Base-by-base conservation (phyloP, 495 filamentous ascomycete genomes). In the Podospora appendiculata region DNA sequence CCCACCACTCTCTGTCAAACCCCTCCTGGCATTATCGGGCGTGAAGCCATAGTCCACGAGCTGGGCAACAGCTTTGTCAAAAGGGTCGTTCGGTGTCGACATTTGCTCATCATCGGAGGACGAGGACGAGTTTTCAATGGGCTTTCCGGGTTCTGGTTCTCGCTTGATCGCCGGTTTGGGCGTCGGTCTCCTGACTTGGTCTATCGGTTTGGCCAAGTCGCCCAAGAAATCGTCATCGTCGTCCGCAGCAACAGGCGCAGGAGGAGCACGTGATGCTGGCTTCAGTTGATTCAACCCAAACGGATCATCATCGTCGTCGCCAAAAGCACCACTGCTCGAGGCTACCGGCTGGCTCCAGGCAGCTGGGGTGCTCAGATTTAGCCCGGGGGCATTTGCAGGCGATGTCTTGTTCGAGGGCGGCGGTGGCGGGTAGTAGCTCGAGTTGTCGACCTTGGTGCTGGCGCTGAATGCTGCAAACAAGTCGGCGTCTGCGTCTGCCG, bases 11-110 rank as follows among this genome's bases (percentile, higher is more conserved):
- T 87, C 84, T 11, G 78, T 78, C 8, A 98, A 70, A 41, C 91
- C 94, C 54, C 82, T 75, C 52, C 78, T 80, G 18, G 94, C 81
- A 52, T 89, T 90, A 42, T 93, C 86, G 0, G 83, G 79, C 0
- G 86, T 81, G 53, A 98, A 98, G 19, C 93, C 93, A 84, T 97
- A 96, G 58, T 97, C 92, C 9, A 97, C 84, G 16, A 98, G 68
- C 61, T 96, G 90, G 1, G 90, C 90, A 50, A 97, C 79, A 4
- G 90, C 89, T 47, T 78, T 80, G 63, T 96, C 90, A 44, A 83
- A 82, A 8, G 84, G 86, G 61, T 85, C 84, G 0, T 67, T 70
- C 52, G 54, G 59, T 33, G 52, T 54, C 11, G 61, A 34, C 57
- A 67, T 42, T 32, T 32, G 47, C 38, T 67, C 72, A 1, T 53